A percentile compares a stretch with the other conserved stretches of the same genome.
These are phyloP conservation scores for Solanum commersonii DNA, from an alignment of 257 asterid species.

Conservation along the genomic window DNA sequence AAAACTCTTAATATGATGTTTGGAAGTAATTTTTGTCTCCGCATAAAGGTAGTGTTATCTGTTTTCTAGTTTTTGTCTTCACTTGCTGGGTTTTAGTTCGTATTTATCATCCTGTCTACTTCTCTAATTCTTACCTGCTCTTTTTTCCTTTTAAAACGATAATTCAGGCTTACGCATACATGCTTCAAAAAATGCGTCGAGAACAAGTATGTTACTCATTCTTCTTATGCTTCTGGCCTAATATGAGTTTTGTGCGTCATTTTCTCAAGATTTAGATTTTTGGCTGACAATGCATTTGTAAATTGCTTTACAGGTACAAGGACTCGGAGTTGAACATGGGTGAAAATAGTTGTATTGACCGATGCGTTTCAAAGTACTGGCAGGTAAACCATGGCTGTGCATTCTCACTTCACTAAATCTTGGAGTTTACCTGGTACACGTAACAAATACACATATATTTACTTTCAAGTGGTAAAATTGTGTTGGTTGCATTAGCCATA, in stretches of 20 bases:
- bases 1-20: neutral
- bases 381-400: constrained; percentile 29
- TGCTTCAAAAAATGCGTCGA: constrained; percentile 80
- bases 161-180: constrained; percentile 72
- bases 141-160: neutral
- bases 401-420: neutral
- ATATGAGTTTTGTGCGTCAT: neutral
- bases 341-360: constrained; percentile 84
- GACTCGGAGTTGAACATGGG: constrained; percentile 91
- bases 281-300: neutral
- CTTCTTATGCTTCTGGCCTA: neutral
- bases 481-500: neutral
- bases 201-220: constrained; percentile 39
- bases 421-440: neutral
- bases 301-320: constrained; percentile 43
- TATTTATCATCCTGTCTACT: neutral
- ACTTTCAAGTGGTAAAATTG: neutral
- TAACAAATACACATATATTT: neutral
- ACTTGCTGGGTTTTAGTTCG: neutral
- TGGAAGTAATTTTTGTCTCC: neutral
- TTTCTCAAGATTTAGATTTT: neutral
- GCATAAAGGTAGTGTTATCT: neutral
- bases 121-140: neutral
- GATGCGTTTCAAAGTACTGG: constrained; percentile 86
- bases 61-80: neutral